Evolutionary conservation across 2,329 filamentous ascomycete species (phyloP), one percentile per base, ranked within the genome.

Genomic region (Colletotrichum caudatum): DNA sequence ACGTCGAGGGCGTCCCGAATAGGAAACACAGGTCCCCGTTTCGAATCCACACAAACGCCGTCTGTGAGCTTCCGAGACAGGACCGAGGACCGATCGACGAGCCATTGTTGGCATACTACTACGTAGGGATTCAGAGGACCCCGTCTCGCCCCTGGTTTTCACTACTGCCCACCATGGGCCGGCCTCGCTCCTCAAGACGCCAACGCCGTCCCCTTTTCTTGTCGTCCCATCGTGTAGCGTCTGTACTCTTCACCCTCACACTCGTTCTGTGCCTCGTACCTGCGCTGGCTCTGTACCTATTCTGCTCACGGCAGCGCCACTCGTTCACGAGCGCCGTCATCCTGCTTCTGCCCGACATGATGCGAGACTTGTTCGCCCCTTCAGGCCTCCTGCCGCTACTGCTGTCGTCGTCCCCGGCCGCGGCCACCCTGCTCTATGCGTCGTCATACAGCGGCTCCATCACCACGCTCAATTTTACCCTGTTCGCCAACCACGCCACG

Each of bases 401-500:
- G 70, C 72, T 50, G 73, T 77, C 57, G 73, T 77, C 57, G 62
- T 73, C 33, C 48, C 78, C 78, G 64, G 77, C 81, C 59, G 78
- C 79, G 48, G 80, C 81, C 66, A 78, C 78, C 69, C 78, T 84
- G 61, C 81, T 88, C 68, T 87, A 85, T 76, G 84, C 84, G 59
- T 79, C 85, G 0, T 86, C 85, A 8, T 88, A 87, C 78, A 80
- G 80, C 69, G 85, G 86, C 68, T 81, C 79, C 57, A 76, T 88
- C 74, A 85, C 84, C 26, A 86, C 84, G n/a, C 80, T 88, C 62
- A 81, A 84, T 72, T 77, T 86, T 68, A 82, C 78, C 66, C 70
- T 78, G 66, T 74, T 76, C 33, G 74, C 73, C 64, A 58, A 73
- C 71, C 75, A 74, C 74, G 68, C 75, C 69, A 66, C 72, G 50